These are phyloP conservation scores for Prosopis cineraria DNA, from an alignment of 306 rosid species.

Conservation along the genomic window DNA sequence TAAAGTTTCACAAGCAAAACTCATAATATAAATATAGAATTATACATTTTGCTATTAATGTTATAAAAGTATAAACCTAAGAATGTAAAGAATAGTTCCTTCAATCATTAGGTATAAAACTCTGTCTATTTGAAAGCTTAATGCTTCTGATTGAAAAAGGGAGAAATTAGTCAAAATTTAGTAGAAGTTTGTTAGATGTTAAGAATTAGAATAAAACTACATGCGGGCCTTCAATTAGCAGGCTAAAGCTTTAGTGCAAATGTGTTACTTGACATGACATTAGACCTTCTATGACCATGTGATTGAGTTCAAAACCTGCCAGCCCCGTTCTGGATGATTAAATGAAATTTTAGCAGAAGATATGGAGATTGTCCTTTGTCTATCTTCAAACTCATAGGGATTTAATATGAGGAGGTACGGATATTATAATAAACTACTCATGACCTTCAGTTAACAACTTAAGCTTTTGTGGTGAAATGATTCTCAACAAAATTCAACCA, in stretches of 20 bases:
- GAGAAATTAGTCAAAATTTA: constrained; percentile 28
- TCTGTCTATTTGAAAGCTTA: constrained; percentile 9
- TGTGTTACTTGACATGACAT: background rate
- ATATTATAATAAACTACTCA: background rate
- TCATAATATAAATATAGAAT: constrained; percentile 13
- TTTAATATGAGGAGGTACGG: no score
- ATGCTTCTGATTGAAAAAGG: constrained; percentile 25
- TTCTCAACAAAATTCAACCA: constrained; percentile 16
- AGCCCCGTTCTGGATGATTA: background rate
- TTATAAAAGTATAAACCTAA: constrained; percentile 23
- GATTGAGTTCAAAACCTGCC: background rate
- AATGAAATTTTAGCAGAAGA: background rate
- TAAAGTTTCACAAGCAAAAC: constrained; percentile 20
- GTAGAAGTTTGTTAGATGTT: background rate
- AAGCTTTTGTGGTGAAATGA: background rate
- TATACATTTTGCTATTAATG: background rate
- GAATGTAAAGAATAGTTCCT: constrained; percentile 6
- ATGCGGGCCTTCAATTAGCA: background rate
- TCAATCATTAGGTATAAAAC: constrained; percentile 5
- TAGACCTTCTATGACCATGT: background rate
- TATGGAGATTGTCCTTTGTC: background rate
- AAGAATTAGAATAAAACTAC: background rate
- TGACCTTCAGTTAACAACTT: background rate
- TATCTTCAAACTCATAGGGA: background rate
- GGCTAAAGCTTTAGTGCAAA: background rate